These are phyloP conservation scores for Phytophthora multivora DNA, from an alignment of 352 stramenopile species.

Conservation along the genomic window DNA sequence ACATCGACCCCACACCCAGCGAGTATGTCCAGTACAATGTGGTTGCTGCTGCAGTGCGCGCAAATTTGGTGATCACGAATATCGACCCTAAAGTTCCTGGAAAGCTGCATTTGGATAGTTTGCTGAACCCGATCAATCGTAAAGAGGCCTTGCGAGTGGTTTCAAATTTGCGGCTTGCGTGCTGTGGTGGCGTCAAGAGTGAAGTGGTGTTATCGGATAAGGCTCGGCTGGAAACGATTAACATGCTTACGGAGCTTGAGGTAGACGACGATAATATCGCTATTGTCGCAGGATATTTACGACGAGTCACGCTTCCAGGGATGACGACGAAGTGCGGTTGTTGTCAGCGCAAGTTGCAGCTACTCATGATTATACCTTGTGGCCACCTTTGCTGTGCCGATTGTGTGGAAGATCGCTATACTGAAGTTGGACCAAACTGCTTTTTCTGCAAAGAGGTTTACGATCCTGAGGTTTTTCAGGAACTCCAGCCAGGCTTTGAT, in stretches of 20 bases:
- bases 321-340: slow-evolving; percentile 56
- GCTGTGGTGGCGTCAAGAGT: slow-evolving; percentile 43
- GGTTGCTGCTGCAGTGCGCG: slow-evolving; percentile 50
- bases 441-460: slow-evolving; percentile 44
- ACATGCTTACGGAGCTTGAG: slow-evolving; percentile 33
- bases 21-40: slow-evolving; percentile 73
- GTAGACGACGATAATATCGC: slow-evolving; percentile 40
- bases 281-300: slow-evolving; percentile 44
- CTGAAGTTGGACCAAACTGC: slow-evolving; percentile 46
- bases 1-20: slow-evolving; percentile 55
- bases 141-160: slow-evolving; percentile 51
- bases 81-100: slow-evolving; percentile 53
- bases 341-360: slow-evolving; percentile 75
- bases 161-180: slow-evolving; percentile 50
- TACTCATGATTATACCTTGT: slow-evolving; percentile 90
- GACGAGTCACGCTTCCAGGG: slow-evolving; percentile 31
- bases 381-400: slow-evolving; percentile 90
- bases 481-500: slow-evolving; percentile 78
- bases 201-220: slow-evolving; percentile 35
- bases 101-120: slow-evolving; percentile 53
- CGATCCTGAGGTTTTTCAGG: slow-evolving; percentile 89
- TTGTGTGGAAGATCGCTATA: slow-evolving; percentile 76
- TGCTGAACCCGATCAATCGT: slow-evolving; percentile 67
- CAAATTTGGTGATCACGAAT: slow-evolving; percentile 66
- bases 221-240: slow-evolving; percentile 51